Conservation (phyloP, 306 rosid genomes). For the Trichosanthes truncata region DNA sequence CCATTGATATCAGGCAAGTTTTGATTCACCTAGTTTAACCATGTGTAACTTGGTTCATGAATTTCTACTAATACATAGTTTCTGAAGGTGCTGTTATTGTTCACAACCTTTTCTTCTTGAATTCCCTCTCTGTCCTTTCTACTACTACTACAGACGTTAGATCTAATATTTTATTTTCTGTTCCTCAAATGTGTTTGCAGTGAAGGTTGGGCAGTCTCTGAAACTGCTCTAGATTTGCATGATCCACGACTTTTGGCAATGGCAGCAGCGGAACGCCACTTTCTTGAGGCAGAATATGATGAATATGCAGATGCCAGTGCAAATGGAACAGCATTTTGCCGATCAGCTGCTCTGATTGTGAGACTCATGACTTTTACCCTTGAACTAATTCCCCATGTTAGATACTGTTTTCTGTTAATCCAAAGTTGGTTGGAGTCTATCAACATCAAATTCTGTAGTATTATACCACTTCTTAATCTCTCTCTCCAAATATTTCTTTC, state of each 20-base stretch:
- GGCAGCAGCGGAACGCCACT: constrained; percentile 90
- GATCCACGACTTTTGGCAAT: constrained; percentile 93
- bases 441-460: background rate
- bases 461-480: background rate
- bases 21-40: background rate
- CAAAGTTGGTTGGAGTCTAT: background rate
- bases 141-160: background rate
- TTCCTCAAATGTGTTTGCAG: constrained; percentile 19
- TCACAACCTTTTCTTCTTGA: background rate
- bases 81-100: background rate
- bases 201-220: constrained; percentile 97
- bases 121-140: background rate
- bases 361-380: constrained; percentile 3
- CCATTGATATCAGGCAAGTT: constrained; percentile 81
- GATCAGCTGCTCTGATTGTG: constrained; percentile 96
- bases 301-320: constrained; percentile 86
- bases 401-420: background rate
- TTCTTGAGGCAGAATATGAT: constrained; percentile 85
- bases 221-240: constrained; percentile 79
- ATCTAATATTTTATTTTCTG: constrained; percentile 9
- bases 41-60: background rate
- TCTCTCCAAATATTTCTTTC: background rate
- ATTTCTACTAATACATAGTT: background rate
- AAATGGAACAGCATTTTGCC: constrained; percentile 90
- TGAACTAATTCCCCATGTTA: background rate